phyloP scores from a whole-genome alignment of 352 stramenopile genomes.

The Phytophthora crassamura region DNA sequence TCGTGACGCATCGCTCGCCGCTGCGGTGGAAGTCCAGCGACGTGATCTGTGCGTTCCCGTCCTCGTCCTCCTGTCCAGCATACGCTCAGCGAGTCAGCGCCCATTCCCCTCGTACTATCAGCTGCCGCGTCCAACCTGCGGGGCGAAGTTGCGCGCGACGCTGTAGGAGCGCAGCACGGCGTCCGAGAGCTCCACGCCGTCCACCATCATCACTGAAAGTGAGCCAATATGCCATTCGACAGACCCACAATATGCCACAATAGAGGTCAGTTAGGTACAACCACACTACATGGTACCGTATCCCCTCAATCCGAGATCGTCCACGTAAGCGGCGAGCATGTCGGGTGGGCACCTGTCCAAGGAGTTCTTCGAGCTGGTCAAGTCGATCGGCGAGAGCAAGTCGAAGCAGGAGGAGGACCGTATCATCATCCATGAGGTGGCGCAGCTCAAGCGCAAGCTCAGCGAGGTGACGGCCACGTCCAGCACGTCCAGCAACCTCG shows the following conservation, averaged over 20 bases:
- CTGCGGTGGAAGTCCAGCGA: constrained; percentile 84
- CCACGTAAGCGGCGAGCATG: constrained; percentile 51
- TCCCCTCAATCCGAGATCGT: constrained; percentile 31
- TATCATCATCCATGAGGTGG: constrained; percentile 98
- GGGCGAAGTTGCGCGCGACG: constrained; percentile 67
- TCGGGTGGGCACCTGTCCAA: constrained; percentile 92
- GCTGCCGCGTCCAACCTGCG: constrained; percentile 44
- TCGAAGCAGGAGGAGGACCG: constrained; percentile 99
- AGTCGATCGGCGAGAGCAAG: constrained; percentile 99
- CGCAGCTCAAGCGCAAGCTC: constrained; percentile 96
- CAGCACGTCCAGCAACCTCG: constrained; percentile 72
- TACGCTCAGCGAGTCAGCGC: constrained; percentile 1
- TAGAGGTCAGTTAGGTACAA: constrained; percentile 5
- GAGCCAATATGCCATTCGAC: constrained; percentile 7
- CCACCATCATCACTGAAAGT: constrained; percentile 9
- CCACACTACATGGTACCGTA: constrained; percentile 5
- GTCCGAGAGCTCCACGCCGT: constrained; percentile 61
- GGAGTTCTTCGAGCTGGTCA: constrained; percentile 99
- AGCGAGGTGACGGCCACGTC: constrained; percentile 84
- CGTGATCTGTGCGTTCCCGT: constrained; percentile 61
- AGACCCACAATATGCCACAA: constrained; percentile 14
- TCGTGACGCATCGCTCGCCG: constrained; percentile 78
- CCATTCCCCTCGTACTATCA: background rate
- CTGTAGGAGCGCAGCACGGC: constrained; percentile 70
- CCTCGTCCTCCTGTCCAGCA: constrained; percentile 59